Conservation (phyloP, 352 stramenopile species). For the Phytopythium litorale region DNA sequence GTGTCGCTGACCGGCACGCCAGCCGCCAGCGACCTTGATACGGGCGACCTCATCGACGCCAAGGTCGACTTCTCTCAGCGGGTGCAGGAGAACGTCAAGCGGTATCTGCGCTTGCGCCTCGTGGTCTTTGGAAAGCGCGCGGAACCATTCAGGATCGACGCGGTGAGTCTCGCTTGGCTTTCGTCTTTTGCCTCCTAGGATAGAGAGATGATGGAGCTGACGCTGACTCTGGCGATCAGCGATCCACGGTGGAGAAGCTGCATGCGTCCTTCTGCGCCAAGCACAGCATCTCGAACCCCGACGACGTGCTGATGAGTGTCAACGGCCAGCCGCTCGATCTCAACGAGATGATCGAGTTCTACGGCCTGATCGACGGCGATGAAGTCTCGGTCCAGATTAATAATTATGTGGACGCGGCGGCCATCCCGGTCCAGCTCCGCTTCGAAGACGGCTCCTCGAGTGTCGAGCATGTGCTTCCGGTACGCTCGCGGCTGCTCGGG, state of each 20-base stretch:
- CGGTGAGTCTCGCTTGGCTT: conserved; percentile 23
- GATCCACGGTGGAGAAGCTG: conserved; percentile 52
- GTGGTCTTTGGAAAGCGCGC: conserved; percentile 47
- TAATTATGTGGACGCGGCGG: conserved; percentile 25
- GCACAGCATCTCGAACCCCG: conserved; percentile 37
- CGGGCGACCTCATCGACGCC: conserved; percentile 63
- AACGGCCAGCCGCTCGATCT: conserved; percentile 37
- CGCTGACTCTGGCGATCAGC: conserved; percentile 14
- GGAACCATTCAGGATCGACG: conserved; percentile 69
- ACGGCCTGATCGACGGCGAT: conserved; percentile 51
- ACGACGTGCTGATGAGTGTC: conserved; percentile 53
- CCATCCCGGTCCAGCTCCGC: conserved; percentile 42
- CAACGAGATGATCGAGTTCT: conserved; percentile 38
- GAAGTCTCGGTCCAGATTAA: conserved; percentile 57
- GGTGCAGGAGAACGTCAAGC: conserved; percentile 40
- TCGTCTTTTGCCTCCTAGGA: not conserved
- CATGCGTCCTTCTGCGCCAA: conserved; percentile 59
- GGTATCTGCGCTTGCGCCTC: conserved; percentile 48
- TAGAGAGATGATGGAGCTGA: not conserved
- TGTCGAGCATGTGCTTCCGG: conserved; percentile 34
- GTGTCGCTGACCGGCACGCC: conserved; percentile 29
- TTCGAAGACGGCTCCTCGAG: conserved; percentile 32
- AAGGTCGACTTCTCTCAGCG: conserved; percentile 71
- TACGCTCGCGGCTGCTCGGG: conserved; percentile 13
- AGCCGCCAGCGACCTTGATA: conserved; percentile 35